Evolutionary conservation across 805 yeast genomes (phyloP), one percentile per base, ranked within the genome.

Genomic region (Candida takata): DNA sequence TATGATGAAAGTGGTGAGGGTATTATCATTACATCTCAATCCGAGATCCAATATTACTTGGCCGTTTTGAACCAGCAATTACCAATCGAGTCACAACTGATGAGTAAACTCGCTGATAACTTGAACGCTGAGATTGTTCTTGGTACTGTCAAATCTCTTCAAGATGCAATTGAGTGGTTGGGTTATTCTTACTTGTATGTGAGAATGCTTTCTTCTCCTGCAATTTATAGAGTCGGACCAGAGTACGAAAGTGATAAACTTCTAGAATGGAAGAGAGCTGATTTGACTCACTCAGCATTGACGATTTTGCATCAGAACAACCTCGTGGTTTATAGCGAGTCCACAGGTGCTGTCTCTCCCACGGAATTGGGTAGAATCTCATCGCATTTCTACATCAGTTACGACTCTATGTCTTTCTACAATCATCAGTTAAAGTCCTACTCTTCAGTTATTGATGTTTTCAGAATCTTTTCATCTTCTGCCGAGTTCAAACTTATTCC

Each of bases 1-100:
- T 92, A 82, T 60, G 98, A 90, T 57, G 77, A 77, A 13, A 74
- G 77, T 50, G 98, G 98, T 50, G 95, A 85, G 48, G 98, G 97
- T 63, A 77, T 90, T 4, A 84, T 90, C 23, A 85, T 90, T 33
- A 92, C 97, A 0, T 71, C 88, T 0, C 92, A 84, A 40, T 77
- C 79, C 15, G 95, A 87, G 49, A 70, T 90, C 13, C 90, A 84
- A 45, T 88, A 86, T 54, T 90, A 87, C 52, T 67, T 92, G 49
- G 95, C 96, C 1, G 72, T 90, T n/a, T 64, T 87, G 44, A 88
- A 87, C 54, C 94, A 87, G 46, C 95, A 87, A 51, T 61, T 90
- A 12, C 95, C 97, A 0, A 90, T 90, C 36, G 97, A 90, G 58
- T 84, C 95, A 3, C 95, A 86, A 53, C 57, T 90, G 38, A 72